phyloP scores from a whole-genome alignment of 108 stramenopile genomes.

The Skeletonema potamos region DNA sequence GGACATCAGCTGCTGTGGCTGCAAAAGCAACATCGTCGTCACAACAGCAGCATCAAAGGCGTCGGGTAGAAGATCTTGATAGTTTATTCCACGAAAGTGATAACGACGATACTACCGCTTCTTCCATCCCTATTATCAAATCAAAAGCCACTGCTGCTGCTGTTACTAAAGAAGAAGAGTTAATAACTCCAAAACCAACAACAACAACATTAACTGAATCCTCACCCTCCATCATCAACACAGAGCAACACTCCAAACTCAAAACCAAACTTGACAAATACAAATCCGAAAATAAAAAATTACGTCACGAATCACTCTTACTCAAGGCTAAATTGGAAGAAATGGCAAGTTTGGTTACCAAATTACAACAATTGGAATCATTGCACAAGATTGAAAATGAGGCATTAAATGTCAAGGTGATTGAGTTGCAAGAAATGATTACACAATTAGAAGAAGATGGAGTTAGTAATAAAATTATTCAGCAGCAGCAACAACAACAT shows the following conservation, averaged over 20 bases:
- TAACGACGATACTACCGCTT: background rate
- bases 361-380: background rate
- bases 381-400: background rate
- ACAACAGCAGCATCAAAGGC: background rate
- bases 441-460: background rate
- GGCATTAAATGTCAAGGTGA: background rate
- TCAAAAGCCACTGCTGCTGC: background rate
- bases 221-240: background rate
- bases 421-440: background rate
- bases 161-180: background rate
- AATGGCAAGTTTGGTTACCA: background rate
- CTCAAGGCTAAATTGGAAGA: slow-evolving; percentile 2
- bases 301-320: slow-evolving; percentile 9
- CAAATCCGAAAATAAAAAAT: slow-evolving; percentile 34
- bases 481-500: too few relatives aligned
- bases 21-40: background rate
- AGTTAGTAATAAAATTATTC: too few relatives aligned
- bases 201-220: background rate
- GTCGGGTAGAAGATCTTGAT: background rate
- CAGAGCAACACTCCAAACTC: background rate
- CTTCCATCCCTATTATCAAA: background rate
- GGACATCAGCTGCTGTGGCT: too few relatives aligned
- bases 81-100: background rate
- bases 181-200: background rate
- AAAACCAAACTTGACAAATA: slow-evolving; percentile 5